Conservation (phyloP, 2,329 filamentous ascomycete genomes). For the Aspergillus floridensis region DNA sequence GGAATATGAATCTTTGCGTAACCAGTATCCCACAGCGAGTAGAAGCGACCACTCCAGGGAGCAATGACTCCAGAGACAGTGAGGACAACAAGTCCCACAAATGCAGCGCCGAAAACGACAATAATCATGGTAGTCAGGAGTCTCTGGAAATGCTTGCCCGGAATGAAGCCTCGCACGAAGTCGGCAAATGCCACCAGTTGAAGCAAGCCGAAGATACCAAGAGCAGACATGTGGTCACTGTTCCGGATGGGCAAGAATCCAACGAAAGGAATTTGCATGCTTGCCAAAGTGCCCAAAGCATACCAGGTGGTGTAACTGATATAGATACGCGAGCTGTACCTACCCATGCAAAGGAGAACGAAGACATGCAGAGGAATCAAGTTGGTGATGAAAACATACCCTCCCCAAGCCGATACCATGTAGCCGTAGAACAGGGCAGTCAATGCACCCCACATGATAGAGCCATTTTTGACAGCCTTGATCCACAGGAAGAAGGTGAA, state of each 20-base stretch:
- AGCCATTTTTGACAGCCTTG: conserved; percentile 94
- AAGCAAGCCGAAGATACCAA: conserved; percentile 93
- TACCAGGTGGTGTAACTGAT: conserved; percentile 99
- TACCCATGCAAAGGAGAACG: conserved; percentile 91
- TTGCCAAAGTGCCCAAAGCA: conserved; percentile 88
- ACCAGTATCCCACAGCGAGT: conserved; percentile 97
- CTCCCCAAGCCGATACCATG: conserved; percentile 99
- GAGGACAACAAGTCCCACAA: conserved; percentile 73
- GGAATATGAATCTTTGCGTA: conserved; percentile 99
- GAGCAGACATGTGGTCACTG: conserved; percentile 96
- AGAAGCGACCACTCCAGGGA: conserved; percentile 97
- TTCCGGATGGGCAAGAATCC: conserved; percentile 95
- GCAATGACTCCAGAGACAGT: conserved; percentile 90
- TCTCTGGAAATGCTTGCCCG: conserved; percentile 90
- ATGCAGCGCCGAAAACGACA: conserved; percentile 68
- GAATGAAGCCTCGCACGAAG: conserved; percentile 82
- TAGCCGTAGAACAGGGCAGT: conserved; percentile 98
- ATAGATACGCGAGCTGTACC: conserved; percentile 90
- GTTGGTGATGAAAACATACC: conserved; percentile 99
- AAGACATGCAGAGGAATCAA: conserved; percentile 91
- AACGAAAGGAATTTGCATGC: conserved; percentile 99
- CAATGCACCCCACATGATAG: conserved; percentile 92
- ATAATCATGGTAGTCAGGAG: conserved; percentile 76
- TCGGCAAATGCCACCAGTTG: conserved; percentile 92
- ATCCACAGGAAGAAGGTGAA: conserved; percentile 99